Evolutionary conservation across 2,329 filamentous ascomycete genomes (phyloP), one percentile per base, ranked within the genome.

Genomic region (Acrodontium crateriforme): DNA sequence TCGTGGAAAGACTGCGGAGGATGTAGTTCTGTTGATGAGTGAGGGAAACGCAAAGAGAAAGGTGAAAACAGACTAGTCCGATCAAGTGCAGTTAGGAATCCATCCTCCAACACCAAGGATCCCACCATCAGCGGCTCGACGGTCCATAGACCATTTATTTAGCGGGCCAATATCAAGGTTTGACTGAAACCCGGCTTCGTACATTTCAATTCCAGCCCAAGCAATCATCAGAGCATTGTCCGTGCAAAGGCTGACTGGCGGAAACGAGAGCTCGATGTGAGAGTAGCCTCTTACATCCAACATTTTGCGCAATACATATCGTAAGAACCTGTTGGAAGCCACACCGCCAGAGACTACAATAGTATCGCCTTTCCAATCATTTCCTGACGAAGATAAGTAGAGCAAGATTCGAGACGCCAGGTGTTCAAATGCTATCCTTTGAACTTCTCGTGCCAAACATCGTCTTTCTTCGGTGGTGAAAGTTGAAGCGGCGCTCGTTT

Each of bases 201-300:
- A 94, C 85, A 98, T 94, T 56, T 95, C 85, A 40, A 85, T 67
- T 0, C 78, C 89, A 1, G 85, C 66, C 87, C 89, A 95, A 2
- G 78, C 87, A 50, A 95, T 85, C 89, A 98, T 98, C 25, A 84
- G 82, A 9, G 89, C 89, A 54, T 98, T 95, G 47, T 98, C 89
- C 0, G 83, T 94, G 49, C 89, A 95, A 29, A 87, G 63, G 22
- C 65, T 62, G 7, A 70, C 55, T 3, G 84, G 84, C n/a, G 89
- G 87, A 30, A 78, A 79, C 16, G 76, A 56, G 6, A 94, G 53
- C 8, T 63, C 44, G 16, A 91, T 52, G 38, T 71, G 43, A 0
- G 49, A 47, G 46, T 72, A 76, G 0, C 80, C 80, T 23, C 78
- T 68, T n/a, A 62, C 67, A 38, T 76, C 67, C 22, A 94, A 58